These are phyloP conservation scores for Colletotrichum abscissum DNA, from an alignment of 2,329 filamentous ascomycete species.

Conservation along the genomic window DNA sequence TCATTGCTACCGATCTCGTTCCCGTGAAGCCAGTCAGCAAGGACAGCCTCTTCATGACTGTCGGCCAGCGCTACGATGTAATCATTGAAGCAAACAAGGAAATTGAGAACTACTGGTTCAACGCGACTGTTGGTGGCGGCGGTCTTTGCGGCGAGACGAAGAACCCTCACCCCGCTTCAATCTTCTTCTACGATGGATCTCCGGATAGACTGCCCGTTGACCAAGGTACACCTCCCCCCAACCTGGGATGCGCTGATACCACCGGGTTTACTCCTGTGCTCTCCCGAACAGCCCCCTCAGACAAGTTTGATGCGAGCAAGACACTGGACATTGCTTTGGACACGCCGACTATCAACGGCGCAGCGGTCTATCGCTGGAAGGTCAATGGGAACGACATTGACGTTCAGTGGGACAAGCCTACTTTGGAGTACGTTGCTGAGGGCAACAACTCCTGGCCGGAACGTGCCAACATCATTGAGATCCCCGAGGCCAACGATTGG, in stretches of 20 bases:
- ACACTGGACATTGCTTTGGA: slow-evolving; percentile 38
- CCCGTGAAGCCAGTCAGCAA: slow-evolving; percentile 62
- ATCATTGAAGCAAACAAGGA: slow-evolving; percentile 49
- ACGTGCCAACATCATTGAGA: slow-evolving; percentile 38
- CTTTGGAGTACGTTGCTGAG: slow-evolving; percentile 44
- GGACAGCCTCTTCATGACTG: slow-evolving; percentile 60
- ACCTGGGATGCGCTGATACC: slow-evolving; percentile 37
- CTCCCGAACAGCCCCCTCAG: slow-evolving; percentile 37
- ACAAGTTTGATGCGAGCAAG: slow-evolving; percentile 41
- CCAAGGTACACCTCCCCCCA: slow-evolving; percentile 38
- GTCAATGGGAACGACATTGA: slow-evolving; percentile 47
- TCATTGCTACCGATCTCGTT: slow-evolving; percentile 66
- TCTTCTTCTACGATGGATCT: slow-evolving; percentile 51
- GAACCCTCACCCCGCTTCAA: slow-evolving; percentile 47
- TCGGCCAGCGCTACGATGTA: slow-evolving; percentile 57
- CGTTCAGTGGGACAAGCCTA: slow-evolving; percentile 52
- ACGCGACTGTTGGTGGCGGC: slow-evolving; percentile 44
- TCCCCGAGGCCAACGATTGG: slow-evolving; percentile 40
- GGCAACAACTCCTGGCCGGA: slow-evolving; percentile 34
- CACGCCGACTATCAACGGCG: slow-evolving; percentile 34
- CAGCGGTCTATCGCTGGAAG: slow-evolving; percentile 42
- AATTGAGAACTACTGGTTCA: slow-evolving; percentile 55
- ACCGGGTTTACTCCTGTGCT: slow-evolving; percentile 40
- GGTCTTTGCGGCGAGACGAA: slow-evolving; percentile 44
- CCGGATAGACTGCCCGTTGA: slow-evolving; percentile 42